Evolutionary conservation across 768 basidiomycete genomes (phyloP).

Genomic region (Neoboletus brunneissimus): DNA sequence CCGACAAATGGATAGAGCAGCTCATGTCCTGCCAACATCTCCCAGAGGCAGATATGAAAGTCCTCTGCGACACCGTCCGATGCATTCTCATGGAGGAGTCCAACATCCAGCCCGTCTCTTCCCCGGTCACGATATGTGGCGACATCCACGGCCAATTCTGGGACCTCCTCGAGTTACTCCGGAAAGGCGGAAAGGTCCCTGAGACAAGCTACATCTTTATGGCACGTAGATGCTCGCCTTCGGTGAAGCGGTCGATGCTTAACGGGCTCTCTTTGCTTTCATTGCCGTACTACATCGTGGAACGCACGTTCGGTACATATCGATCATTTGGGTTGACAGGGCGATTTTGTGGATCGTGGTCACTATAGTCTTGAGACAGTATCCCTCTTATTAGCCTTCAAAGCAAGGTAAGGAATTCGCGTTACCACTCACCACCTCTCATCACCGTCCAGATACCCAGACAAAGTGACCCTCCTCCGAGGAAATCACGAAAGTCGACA

Average conservation of each 20-base stretch:
- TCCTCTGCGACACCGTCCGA: slow-evolving; percentile 87
- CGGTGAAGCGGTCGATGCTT: slow-evolving; percentile 22
- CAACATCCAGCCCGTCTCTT: slow-evolving; percentile 95
- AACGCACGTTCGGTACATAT: not conserved
- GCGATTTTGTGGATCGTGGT: slow-evolving; percentile 96
- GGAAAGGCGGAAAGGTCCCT: slow-evolving; percentile 82
- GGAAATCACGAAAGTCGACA: slow-evolving; percentile 98
- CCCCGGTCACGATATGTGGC: slow-evolving; percentile 92
- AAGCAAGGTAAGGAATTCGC: slow-evolving; percentile 62
- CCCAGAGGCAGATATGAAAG: slow-evolving; percentile 88
- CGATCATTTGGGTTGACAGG: slow-evolving; percentile 43
- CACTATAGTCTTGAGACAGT: slow-evolving; percentile 97
- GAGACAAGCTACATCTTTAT: slow-evolving; percentile 95
- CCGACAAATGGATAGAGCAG: slow-evolving; percentile 86
- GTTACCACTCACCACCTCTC: not conserved
- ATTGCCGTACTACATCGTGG: not conserved
- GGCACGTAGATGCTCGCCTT: slow-evolving; percentile 62
- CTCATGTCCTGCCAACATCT: slow-evolving; percentile 86
- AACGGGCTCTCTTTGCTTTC: slow-evolving; percentile 16
- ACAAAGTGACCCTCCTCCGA: slow-evolving; percentile 84
- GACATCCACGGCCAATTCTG: slow-evolving; percentile 99
- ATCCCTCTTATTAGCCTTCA: slow-evolving; percentile 81
- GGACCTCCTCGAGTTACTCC: slow-evolving; percentile 87
- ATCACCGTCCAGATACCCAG: slow-evolving; percentile 67
- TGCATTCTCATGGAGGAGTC: slow-evolving; percentile 92